A percentile compares a stretch with the other conserved stretches of the same genome.
Evolutionary conservation across 495 filamentous ascomycete species (phyloP).

Genomic region (Tetracladium setigerum): DNA sequence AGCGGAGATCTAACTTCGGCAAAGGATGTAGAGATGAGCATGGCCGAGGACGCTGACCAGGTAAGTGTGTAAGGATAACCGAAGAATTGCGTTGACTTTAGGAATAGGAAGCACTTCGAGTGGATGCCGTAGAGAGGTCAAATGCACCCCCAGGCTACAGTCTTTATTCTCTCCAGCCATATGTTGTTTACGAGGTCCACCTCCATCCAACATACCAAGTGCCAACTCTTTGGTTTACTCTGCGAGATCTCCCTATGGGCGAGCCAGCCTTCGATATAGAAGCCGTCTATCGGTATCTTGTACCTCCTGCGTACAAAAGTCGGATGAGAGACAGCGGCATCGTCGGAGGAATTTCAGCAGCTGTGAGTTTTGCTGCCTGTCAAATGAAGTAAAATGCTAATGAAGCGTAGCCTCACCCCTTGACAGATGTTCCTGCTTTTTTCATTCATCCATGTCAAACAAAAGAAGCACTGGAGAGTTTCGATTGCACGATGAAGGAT

Average conservation of each 20-base stretch:
- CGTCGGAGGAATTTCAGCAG: conserved; percentile 70
- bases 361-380: conserved; percentile 44
- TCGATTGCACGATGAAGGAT: conserved; percentile 45
- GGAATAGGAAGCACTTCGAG: conserved; percentile 7
- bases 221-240: conserved; percentile 51
- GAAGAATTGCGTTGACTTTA: background rate
- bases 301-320: conserved; percentile 54
- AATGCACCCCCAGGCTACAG: conserved; percentile 9
- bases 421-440: conserved; percentile 63
- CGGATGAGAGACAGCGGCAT: conserved; percentile 51
- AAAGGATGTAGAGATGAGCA: conserved; percentile 24
- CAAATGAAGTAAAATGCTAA: conserved; percentile 5
- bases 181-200: conserved; percentile 56
- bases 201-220: conserved; percentile 49
- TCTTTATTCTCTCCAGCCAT: conserved; percentile 20
- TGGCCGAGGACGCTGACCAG: conserved; percentile 40
- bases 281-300: conserved; percentile 52
- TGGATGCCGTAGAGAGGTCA: background rate
- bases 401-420: conserved; percentile 62
- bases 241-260: conserved; percentile 35
- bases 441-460: conserved; percentile 85
- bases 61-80: conserved; percentile 12
- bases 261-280: conserved; percentile 46
- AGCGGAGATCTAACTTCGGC: conserved; percentile 18
- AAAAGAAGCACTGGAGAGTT: conserved; percentile 62